Evolutionary conservation across 1,284 basidiomycete species (phyloP), one percentile per base, ranked within the genome.

Genomic region (Caloboletus firmus): DNA sequence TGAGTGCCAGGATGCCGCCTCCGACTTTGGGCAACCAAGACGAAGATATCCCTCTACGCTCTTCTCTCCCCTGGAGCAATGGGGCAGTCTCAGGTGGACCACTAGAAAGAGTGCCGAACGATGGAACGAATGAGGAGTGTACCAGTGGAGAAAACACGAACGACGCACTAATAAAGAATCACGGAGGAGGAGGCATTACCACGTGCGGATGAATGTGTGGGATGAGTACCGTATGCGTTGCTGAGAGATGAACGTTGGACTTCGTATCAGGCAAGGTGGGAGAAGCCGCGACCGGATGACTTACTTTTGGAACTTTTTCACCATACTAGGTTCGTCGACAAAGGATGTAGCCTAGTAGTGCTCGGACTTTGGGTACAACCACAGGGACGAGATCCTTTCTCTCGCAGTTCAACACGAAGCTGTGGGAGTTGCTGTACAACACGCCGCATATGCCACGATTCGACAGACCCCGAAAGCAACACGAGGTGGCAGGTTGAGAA

Each of bases 261-360:
- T 17, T 34, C 15, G n/a, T 31, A 36, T 36, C 26, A 39, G 24
- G 15, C 31, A n/a, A 20, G 22, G n/a, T 12, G 30, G 45, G 12
- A n/a, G 17, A 15, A 18, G 15, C 5, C 17, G 4, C 11, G 13
- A 15, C 12, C 9, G 31, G 9, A n/a, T 20, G 11, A 20, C 52
- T 30, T 40, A 28, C 52, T 30, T 32, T 49, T 50, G 49, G 5
- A 17, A 28, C 52, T 30, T 32, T 49, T 50, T 49, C 9, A 17
- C n/a, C 45, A 49, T 50, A 3, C 17, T 32, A 5, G 12, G 5
- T 3, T 7, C 30, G 30, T 20, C 15, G 18, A 31, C 12, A 9
- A 20, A 9, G 24, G 4, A 24, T 13, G n/a, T 24, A 13, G 17
- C 17, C 32, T 10, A 10, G 35, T 20, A 20, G 36, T 12, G 5